Evolutionary conservation across 306 rosid genomes (phyloP), one percentile per base, ranked within the genome.

Genomic region (Cicer pinnatifidum): DNA sequence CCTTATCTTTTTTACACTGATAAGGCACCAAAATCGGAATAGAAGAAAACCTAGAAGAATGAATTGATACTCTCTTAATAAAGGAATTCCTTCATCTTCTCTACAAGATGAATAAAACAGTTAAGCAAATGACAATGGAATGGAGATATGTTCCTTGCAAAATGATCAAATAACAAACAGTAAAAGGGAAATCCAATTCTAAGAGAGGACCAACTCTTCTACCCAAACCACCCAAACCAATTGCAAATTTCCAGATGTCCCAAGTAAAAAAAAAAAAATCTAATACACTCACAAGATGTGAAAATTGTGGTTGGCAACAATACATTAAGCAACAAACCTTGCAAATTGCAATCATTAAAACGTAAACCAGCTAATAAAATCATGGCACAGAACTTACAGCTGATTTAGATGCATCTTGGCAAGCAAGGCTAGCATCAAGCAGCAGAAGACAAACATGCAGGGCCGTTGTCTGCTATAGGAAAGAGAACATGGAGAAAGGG

Each of bases 341-440:
- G 68, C 51, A 46, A 73, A 33, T 77, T 46, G 68, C 51, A 46
- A 73, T 28, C 9, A 13, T 48, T 54, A 17, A 76, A 66, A 69
- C 23, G 37, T 43, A 66, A 78, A 75, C 51, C 67, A 76, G 75
- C 38, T 12, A 81, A 70, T 66, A 8, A 70, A 56, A 80, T 8
- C 28, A 63, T 68, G 46, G 76, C 75, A 69, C 52, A 71, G 74
- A 82, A 91, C 99, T 95, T 90, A 95, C 99, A 52, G 97, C 96
- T 80, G 96, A 90, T 75, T 90, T 91, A 76, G 88, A 83, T 79
- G 99, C 97, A 88, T 90, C 96, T 80, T 84, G 86, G 84, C 96
- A 86, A 67, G 97, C 96, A 68, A 95, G 88, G 81, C 89, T 93
- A 84, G 90, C 97, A 84, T 95, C 99, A 84, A 95, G 96, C 83